Evolutionary conservation across 768 basidiomycete species (phyloP).

Genomic region (Trametes gibbosa): DNA sequence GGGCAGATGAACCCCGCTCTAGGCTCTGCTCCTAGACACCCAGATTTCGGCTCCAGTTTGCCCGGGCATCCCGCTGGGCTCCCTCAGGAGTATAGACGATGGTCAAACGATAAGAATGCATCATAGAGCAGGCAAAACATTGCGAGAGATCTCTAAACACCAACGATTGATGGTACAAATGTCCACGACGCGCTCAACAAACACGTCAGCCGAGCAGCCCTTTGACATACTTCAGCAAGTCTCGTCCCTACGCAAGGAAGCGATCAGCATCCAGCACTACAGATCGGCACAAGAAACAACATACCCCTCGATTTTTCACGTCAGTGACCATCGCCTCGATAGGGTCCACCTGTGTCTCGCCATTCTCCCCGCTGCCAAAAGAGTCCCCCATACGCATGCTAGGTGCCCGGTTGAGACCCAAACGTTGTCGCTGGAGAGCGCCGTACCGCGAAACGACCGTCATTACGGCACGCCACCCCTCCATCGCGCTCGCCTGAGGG

Average conservation of each 20-base stretch:
- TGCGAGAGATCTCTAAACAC: neutral
- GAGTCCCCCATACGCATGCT: slow-evolving; percentile 27
- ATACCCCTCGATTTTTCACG: slow-evolving; percentile 73
- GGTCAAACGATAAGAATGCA: too few species aligned
- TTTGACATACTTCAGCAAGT: slow-evolving; percentile 71
- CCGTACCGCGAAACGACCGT: slow-evolving; percentile 66
- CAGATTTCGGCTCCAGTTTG: too few species aligned
- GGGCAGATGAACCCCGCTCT: too few species aligned
- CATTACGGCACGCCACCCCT: slow-evolving; percentile 83
- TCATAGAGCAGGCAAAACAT: too few species aligned
- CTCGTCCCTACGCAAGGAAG: slow-evolving; percentile 50
- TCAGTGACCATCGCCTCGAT: slow-evolving; percentile 66
- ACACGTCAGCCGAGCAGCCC: slow-evolving; percentile 53
- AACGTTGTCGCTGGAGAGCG: slow-evolving; percentile 53
- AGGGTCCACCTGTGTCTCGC: slow-evolving; percentile 23
- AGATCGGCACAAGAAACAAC: slow-evolving; percentile 28
- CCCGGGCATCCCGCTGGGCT: too few species aligned
- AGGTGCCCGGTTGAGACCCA: slow-evolving; percentile 27
- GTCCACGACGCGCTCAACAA: neutral
- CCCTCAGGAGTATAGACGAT: too few species aligned
- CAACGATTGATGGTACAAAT: slow-evolving; percentile 2
- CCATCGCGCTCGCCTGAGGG: slow-evolving; percentile 38
- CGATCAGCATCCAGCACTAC: slow-evolving; percentile 4
- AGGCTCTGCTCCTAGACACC: too few species aligned
- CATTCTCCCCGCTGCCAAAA: slow-evolving; percentile 9